Conservation (phyloP, 768 basidiomycete genomes). For the Paxillus rubicundulus region DNA sequence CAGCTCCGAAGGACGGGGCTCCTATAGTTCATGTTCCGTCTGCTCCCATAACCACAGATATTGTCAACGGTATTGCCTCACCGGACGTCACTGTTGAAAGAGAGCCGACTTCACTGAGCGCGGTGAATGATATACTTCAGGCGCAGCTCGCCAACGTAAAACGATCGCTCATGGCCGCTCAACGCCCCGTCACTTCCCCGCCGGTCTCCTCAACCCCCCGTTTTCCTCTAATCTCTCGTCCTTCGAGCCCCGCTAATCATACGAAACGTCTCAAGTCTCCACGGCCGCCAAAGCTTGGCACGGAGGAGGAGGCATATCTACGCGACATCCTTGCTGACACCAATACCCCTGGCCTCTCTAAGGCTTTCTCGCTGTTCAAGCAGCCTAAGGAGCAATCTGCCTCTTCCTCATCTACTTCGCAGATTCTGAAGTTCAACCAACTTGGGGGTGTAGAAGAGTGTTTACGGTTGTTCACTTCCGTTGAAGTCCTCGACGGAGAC, state of each 20-base stretch:
- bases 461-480: conserved; percentile 82
- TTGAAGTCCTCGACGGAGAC: conserved; percentile 92
- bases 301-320: conserved; percentile 64
- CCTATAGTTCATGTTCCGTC: conserved; percentile 9
- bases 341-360: conserved; percentile 38
- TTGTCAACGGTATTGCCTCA: background rate
- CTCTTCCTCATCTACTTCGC: conserved; percentile 16
- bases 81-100: conserved; percentile 11
- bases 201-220: conserved; percentile 16
- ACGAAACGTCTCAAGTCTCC: conserved; percentile 40
- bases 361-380: conserved; percentile 52
- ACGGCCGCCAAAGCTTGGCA: conserved; percentile 51
- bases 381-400: conserved; percentile 31
- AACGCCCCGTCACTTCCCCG: conserved; percentile 18
- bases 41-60: conserved; percentile 7
- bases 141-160: conserved; percentile 26
- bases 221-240: conserved; percentile 27
- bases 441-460: conserved; percentile 73
- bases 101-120: conserved; percentile 20
- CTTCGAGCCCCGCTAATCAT: conserved; percentile 29
- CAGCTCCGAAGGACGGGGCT: conserved; percentile 20
- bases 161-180: conserved; percentile 23
- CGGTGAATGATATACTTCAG: conserved; percentile 26
- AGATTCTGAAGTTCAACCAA: conserved; percentile 29
- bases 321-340: conserved; percentile 68